These are phyloP conservation scores for Tillandsia leiboldiana DNA, from an alignment of 176 grass and related monocot species.

Conservation along the genomic window DNA sequence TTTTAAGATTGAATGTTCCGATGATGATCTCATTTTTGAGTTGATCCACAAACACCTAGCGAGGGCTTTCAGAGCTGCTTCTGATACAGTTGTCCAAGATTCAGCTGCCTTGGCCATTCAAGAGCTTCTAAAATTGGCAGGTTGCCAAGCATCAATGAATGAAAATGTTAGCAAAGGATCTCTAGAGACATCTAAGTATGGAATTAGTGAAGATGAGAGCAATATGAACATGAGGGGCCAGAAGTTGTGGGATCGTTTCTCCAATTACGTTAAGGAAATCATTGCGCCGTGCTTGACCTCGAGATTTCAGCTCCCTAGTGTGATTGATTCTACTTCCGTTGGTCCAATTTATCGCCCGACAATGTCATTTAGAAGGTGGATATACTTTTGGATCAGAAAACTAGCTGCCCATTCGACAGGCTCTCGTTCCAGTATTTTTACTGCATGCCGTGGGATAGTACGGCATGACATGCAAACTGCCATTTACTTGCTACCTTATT, in stretches of 20 bases:
- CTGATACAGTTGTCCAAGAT: conserved; percentile 81
- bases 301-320: conserved; percentile 63
- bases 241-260: conserved; percentile 82
- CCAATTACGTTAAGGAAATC: conserved; percentile 89
- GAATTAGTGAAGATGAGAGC: conserved; percentile 9
- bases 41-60: conserved; percentile 97
- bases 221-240: conserved; percentile 63
- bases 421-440: conserved; percentile 72
- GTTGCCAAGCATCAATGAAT: conserved; percentile 63
- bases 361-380: conserved; percentile 94
- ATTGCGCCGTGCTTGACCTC: conserved; percentile 96
- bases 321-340: conserved; percentile 46
- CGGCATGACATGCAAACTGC: conserved; percentile 90
- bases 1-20: conserved; percentile 99
- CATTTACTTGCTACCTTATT: conserved; percentile 78
- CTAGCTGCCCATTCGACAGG: conserved; percentile 63
- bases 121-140: conserved; percentile 77
- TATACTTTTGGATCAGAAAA: conserved; percentile 86
- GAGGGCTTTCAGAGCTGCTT: conserved; percentile 88
- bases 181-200: not conserved
- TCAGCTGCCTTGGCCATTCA: conserved; percentile 97
- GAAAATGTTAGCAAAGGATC: conserved; percentile 28
- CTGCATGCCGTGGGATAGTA: conserved; percentile 83
- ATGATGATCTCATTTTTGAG: conserved; percentile 98
- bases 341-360: conserved; percentile 65